A percentile compares a stretch with the other conserved stretches of the same genome.
These are phyloP conservation scores for Aspergillus steynii DNA, from an alignment of 495 filamentous ascomycete species.

Conservation along the genomic window DNA sequence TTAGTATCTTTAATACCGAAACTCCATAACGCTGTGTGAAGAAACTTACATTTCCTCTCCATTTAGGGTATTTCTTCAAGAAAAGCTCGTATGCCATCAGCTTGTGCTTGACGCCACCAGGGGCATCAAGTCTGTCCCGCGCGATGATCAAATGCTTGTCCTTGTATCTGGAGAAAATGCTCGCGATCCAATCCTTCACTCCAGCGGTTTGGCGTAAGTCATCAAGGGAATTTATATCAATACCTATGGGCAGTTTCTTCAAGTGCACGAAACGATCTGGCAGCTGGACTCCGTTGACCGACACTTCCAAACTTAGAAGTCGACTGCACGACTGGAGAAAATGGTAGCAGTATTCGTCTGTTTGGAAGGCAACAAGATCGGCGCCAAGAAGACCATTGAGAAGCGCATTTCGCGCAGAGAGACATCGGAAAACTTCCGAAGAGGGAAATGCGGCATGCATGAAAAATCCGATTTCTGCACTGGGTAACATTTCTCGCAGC, in stretches of 20 bases:
- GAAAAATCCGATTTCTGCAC: conserved; percentile 90
- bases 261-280: conserved; percentile 84
- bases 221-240: conserved; percentile 67
- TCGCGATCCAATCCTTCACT: conserved; percentile 70
- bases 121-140: conserved; percentile 82
- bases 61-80: conserved; percentile 80
- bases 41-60: conserved; percentile 65
- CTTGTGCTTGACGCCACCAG: conserved; percentile 85
- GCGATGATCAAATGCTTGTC: conserved; percentile 85
- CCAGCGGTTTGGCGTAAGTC: conserved; percentile 63
- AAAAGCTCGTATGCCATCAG: conserved; percentile 85
- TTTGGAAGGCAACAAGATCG: conserved; percentile 89
- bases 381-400: conserved; percentile 86
- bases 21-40: neutral
- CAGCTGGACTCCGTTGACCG: conserved; percentile 73
- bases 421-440: conserved; percentile 85
- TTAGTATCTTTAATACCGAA: conserved; percentile 4
- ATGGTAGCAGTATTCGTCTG: conserved; percentile 85
- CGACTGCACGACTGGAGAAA: conserved; percentile 90
- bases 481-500: conserved; percentile 73
- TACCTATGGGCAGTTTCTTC: conserved; percentile 47
- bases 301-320: conserved; percentile 75
- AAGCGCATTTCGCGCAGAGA: conserved; percentile 73
- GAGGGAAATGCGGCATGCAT: conserved; percentile 89
- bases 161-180: conserved; percentile 68